Conservation (phyloP, 352 stramenopile species). For the Elongisporangium anandrum region DNA sequence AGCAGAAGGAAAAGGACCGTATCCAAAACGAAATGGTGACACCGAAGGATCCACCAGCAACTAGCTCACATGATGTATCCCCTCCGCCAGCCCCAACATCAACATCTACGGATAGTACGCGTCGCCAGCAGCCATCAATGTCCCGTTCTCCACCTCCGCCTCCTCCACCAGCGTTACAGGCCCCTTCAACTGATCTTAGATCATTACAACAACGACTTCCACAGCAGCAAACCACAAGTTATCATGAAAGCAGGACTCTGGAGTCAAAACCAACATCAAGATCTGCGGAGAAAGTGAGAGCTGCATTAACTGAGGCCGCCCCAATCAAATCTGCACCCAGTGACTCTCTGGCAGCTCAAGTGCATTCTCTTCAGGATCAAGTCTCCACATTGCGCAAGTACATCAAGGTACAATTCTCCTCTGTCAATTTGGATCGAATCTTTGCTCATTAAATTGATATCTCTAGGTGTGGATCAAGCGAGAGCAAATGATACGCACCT, state of each 20-base stretch:
- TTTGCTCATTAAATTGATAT: background rate
- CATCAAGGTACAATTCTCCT: slow-evolving; percentile 36
- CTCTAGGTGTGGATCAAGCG: slow-evolving; percentile 59
- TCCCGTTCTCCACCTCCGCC: background rate
- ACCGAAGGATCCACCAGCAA: slow-evolving; percentile 3
- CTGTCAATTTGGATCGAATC: background rate
- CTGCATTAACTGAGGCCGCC: background rate
- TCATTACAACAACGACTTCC: slow-evolving; percentile 3
- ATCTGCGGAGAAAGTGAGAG: slow-evolving; percentile 12
- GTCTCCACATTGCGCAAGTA: slow-evolving; percentile 61
- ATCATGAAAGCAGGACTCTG: background rate
- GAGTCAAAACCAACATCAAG: slow-evolving; percentile 11
- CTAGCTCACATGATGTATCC: slow-evolving; percentile 7
- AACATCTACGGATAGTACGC: background rate
- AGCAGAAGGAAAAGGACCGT: slow-evolving; percentile 15
- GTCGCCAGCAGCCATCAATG: too few relatives aligned
- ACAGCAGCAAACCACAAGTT: slow-evolving; percentile 6
- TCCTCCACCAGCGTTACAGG: slow-evolving; percentile 13
- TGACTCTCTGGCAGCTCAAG: slow-evolving; percentile 7
- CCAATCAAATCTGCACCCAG: background rate
- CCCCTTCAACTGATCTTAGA: slow-evolving; percentile 2
- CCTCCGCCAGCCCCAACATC: slow-evolving; percentile 1
- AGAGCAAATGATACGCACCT: slow-evolving; percentile 50
- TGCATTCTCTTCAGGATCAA: slow-evolving; percentile 40
- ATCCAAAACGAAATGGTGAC: slow-evolving; percentile 7